These are phyloP conservation scores for Coemansia brasiliensis DNA, from an alignment of 192 early-diverging fungal species.

Conservation along the genomic window DNA sequence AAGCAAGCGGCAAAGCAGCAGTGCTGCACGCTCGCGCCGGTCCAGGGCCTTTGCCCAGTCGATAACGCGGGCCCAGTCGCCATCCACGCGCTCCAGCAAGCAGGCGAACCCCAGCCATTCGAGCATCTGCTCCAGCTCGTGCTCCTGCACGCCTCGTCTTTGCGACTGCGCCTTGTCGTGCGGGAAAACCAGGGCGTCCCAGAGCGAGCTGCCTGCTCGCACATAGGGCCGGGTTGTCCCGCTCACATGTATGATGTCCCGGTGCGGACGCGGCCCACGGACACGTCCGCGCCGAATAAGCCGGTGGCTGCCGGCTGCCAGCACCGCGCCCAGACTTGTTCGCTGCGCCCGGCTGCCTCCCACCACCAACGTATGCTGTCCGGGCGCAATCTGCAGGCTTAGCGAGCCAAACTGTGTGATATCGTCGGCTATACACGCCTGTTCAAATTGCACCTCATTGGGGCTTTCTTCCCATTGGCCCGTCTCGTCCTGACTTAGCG, in stretches of 20 bases:
- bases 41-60: conserved; percentile 44
- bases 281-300: conserved; percentile 10
- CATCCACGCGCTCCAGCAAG: conserved; percentile 22
- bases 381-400: conserved; percentile 22
- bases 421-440: conserved; percentile 7
- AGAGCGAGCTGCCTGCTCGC: conserved; percentile 38
- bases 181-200: conserved; percentile 47
- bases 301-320: conserved; percentile 8
- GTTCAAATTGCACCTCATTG: conserved; percentile 4
- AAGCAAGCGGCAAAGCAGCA: conserved; percentile 33
- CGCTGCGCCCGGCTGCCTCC: conserved; percentile 21
- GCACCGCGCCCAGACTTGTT: conserved; percentile 16
- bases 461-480: conserved; percentile 13
- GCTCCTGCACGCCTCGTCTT: conserved; percentile 33
- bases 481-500: background rate
- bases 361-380: conserved; percentile 39
- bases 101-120: conserved; percentile 31
- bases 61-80: conserved; percentile 39
- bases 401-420: conserved; percentile 20
- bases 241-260: conserved; percentile 12
- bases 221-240: conserved; percentile 17
- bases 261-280: conserved; percentile 17
- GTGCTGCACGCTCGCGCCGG: conserved; percentile 23
- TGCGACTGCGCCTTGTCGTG: conserved; percentile 44
- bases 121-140: conserved; percentile 31